Evolutionary conservation across 1,139 yeast genomes (phyloP), one percentile per base, ranked within the genome.

Genomic region (Suhomyces anneliseae): DNA sequence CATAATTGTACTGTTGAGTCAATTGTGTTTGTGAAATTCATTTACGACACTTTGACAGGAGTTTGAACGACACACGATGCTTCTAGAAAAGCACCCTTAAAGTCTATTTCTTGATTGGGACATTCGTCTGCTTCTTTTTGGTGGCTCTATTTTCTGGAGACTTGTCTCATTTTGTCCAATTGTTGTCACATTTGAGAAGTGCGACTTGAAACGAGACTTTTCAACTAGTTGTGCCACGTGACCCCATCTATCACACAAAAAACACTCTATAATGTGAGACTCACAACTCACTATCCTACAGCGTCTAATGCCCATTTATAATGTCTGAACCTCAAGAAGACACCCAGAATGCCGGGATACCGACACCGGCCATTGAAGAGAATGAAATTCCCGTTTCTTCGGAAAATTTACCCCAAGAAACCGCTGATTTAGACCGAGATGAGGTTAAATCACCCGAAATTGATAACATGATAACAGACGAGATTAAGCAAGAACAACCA

Each of bases 241-340:
- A 36, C 14, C 27, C 5, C 24, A 19, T 11, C 39, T 31, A 36
- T 36, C 9, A 11, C 29, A 36, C 29, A 24, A 11, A 11, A 36
- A 24, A 27, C n/a, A 38, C 24, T 19, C 24, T 6, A 19, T 19
- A 19, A 19, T 19, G 24, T 19, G 24, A 19, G 24, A 19, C 24
- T 19, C 24, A 29, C 32, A 29, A 9, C 32, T 29, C 32, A 29
- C 4, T 19, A 29, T 5, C 9, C 32, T 27, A 14, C 34, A 42
- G 14, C 15, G 2, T 35, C 36, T 34, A 33, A 42, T 42, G 45
- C 27, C 45, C 10, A 12, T 38, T 6, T 38, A 42, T 27, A 29
- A 42, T 42, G 45, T 42, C 45, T 15, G 45, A 42, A 12, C 15
- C 33, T 15, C 40, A 27, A 36, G 38, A 14, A 10, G 40, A 26